Evolutionary conservation across 768 basidiomycete species (phyloP), one percentile per base, ranked within the genome.

Genomic region (Leccinum uliginosum): DNA sequence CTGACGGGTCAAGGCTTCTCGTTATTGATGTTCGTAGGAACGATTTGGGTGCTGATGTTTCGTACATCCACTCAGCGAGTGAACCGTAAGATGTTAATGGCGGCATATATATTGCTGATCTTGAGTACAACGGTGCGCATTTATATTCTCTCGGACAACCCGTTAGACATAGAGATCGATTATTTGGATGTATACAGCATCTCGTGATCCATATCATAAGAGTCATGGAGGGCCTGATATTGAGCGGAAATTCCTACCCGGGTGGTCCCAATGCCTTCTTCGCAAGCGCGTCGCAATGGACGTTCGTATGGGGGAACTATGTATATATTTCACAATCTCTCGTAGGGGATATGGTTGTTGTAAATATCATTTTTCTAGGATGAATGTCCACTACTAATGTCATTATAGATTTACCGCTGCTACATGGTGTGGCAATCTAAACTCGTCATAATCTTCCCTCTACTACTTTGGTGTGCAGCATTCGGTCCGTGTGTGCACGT

Each of bases 341-440:
- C 0, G 45, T 72, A 3, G 72, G 72, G 2, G 71, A 73, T 21
- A 61, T 64, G 4, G 65, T 73, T 3, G 40, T 73, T 9, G 72
- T 73, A 29, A 15, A 62, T 58, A 38, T 34, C n/a, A 8, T 7
- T 17, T 47, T 19, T 11, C 57, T 23, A 3, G 6, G 9, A 23
- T 3, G 40, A 50, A 24, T 3, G 8, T n/a, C 32, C 17, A 52
- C 10, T 17, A 12, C 43, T 68, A 19, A 69, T 7, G 2, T 0
- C 3, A 3, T 45, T 27, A 4, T 9, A 71, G 69, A 61, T 69
- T 19, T 71, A 67, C 46, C 67, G 69, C 2, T 67, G 62, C 44
- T 74, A 73, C 27, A 63, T 65, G 14, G 71, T 70, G n/a, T 75
- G 73, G 73, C 71, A 67, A 24, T 66, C 63, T 7, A 52, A 63